Percentiles rank a stretch among this genome's conserved stretches.
These are phyloP conservation scores for Rhodotorula sp. DNA, from an alignment of 1,284 basidiomycete genomes.

Conservation along the genomic window DNA sequence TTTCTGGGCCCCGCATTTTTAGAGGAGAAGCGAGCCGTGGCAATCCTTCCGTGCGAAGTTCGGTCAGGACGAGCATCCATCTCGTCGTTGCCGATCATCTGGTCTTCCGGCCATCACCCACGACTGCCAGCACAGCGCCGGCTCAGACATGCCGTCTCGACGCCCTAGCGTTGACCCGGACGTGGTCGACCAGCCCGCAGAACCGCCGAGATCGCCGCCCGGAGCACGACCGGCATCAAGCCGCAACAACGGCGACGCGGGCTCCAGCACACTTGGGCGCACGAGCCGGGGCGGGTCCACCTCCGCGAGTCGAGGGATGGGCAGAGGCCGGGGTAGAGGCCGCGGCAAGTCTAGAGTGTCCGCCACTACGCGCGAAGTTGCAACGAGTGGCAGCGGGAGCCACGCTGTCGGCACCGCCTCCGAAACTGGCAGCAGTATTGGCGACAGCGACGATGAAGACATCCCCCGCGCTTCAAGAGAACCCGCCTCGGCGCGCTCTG, in stretches of 20 bases:
- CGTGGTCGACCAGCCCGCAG: background rate
- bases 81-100: background rate
- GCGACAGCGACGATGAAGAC: background rate
- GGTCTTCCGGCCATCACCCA: background rate
- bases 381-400: background rate
- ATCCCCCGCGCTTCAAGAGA: background rate
- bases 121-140: background rate
- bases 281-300: background rate
- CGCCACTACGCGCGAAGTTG: background rate
- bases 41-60: too few species aligned
- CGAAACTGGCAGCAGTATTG: background rate
- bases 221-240: background rate
- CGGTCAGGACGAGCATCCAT: too few species aligned
- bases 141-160: background rate
- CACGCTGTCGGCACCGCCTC: background rate
- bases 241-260: background rate
- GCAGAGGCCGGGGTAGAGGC: background rate
- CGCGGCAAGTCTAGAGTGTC: background rate
- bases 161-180: constrained; percentile 5
- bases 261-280: background rate
- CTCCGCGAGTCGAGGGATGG: background rate
- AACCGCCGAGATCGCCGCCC: background rate
- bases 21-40: too few species aligned
- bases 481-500: background rate
- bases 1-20: too few species aligned